Conservation (phyloP, 208 protist genomes). For the Trypanosoma melophagium region DNA sequence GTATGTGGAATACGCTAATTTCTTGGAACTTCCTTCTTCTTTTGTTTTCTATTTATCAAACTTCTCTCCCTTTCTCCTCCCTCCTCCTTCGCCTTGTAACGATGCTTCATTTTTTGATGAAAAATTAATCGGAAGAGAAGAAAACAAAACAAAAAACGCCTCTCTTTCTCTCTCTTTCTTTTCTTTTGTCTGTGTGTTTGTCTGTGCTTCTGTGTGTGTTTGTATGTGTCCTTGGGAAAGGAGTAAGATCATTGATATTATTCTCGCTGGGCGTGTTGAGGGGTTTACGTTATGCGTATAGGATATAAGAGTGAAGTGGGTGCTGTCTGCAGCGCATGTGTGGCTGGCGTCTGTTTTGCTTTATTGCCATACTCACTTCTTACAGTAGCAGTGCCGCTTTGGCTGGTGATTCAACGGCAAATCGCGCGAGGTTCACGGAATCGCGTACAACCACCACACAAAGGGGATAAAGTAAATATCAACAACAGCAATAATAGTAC, state of each 20-base stretch:
- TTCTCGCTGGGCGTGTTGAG: too few species aligned
- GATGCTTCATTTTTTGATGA: too few species aligned
- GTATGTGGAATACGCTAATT: neutral
- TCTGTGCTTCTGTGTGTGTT: neutral
- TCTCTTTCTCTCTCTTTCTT: too few species aligned
- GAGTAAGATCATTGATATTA: too few species aligned
- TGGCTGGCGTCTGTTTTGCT: slow-evolving; percentile 27
- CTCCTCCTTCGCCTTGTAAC: too few species aligned
- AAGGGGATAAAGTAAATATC: neutral
- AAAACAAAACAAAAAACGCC: neutral
- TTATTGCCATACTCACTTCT: slow-evolving; percentile 27
- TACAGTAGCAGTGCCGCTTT: slow-evolving; percentile 35
- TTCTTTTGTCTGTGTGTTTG: neutral
- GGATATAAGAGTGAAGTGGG: slow-evolving; percentile 76
- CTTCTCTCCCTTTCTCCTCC: too few species aligned
- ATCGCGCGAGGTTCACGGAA: slow-evolving; percentile 57
- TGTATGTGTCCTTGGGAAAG: neutral
- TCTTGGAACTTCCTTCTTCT: neutral
- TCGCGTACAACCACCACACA: slow-evolving; percentile 30
- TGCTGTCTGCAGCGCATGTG: slow-evolving; percentile 31
- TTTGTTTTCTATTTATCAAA: neutral
- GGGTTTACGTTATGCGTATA: slow-evolving; percentile 1
- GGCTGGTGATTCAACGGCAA: slow-evolving; percentile 42
- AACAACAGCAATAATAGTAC: neutral
- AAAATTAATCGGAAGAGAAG: neutral